Evolutionary conservation across 352 stramenopile species (phyloP).

Genomic region (Phytophthora aleatoria): DNA sequence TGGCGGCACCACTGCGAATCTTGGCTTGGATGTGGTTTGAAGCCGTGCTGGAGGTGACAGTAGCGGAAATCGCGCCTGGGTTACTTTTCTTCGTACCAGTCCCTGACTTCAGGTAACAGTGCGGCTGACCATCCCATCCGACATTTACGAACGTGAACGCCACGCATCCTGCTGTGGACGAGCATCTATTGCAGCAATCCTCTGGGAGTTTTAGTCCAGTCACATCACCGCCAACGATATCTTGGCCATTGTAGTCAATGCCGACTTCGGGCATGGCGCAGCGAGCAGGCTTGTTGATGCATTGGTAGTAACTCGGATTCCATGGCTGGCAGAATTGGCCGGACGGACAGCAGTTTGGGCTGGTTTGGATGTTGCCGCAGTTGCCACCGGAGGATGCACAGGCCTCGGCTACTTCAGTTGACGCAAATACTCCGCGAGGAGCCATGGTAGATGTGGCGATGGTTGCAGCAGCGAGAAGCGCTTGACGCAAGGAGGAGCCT

Average conservation of each 20-base stretch:
- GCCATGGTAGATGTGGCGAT: neutral
- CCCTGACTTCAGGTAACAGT: constrained; percentile 41
- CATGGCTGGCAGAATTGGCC: constrained; percentile 55
- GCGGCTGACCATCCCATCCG: constrained; percentile 29
- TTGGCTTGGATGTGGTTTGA: constrained; percentile 18
- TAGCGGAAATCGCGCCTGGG: constrained; percentile 26
- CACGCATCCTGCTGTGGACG: constrained; percentile 8
- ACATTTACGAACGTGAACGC: constrained; percentile 40
- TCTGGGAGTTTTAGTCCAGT: constrained; percentile 13
- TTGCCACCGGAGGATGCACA: constrained; percentile 10
- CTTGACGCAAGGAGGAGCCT: neutral
- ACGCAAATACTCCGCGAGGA: neutral
- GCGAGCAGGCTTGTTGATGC: constrained; percentile 26
- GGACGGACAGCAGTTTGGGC: constrained; percentile 39
- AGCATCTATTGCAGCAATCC: constrained; percentile 25
- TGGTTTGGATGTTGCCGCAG: constrained; percentile 33
- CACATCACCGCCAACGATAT: constrained; percentile 19
- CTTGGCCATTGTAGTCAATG: constrained; percentile 38
- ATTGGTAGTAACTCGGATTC: constrained; percentile 53
- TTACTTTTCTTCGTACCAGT: constrained; percentile 14
- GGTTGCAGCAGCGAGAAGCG: neutral
- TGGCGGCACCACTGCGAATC: constrained; percentile 12
- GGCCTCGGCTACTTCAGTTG: constrained; percentile 7
- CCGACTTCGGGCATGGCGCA: constrained; percentile 38
- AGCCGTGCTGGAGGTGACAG: constrained; percentile 22